A percentile compares a stretch with the other conserved stretches of the same genome.
Conservation (phyloP, 2,329 filamentous ascomycete species). For the Penicillium sp. region DNA sequence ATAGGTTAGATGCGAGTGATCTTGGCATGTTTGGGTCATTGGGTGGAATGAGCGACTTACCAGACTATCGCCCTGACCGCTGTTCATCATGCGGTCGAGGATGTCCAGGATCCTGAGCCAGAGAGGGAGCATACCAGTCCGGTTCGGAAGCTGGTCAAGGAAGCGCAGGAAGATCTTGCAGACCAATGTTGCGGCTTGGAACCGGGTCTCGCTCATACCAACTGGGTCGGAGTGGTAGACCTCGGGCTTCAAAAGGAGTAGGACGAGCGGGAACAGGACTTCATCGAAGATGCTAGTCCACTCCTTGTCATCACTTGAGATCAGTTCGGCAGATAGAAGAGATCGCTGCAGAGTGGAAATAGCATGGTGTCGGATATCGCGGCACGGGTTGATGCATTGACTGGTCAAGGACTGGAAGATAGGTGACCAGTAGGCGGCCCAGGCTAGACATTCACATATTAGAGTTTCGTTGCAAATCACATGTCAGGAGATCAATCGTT, state of each 20-base stretch:
- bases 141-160: constrained; percentile 70
- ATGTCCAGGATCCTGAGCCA: constrained; percentile 90
- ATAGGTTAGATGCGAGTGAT: neutral
- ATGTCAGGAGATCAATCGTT: constrained; percentile 16
- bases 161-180: constrained; percentile 96
- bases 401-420: constrained; percentile 80
- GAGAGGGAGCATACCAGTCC: constrained; percentile 80
- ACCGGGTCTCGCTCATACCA: constrained; percentile 90
- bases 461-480: constrained; percentile 1
- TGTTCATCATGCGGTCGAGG: constrained; percentile 93
- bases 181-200: constrained; percentile 80
- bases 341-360: constrained; percentile 78
- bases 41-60: constrained; percentile 45
- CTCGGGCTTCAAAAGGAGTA: constrained; percentile 81
- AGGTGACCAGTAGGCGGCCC: constrained; percentile 95
- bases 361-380: constrained; percentile 81
- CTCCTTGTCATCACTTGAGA: constrained; percentile 72
- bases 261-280: constrained; percentile 84
- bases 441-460: constrained; percentile 49
- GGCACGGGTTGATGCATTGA: constrained; percentile 89
- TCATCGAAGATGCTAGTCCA: constrained; percentile 94
- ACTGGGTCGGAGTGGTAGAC: constrained; percentile 82
- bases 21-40: neutral
- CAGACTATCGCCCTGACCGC: constrained; percentile 79
- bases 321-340: constrained; percentile 73